Evolutionary conservation across 495 filamentous ascomycete genomes (phyloP), one percentile per base, ranked within the genome.

Genomic region (Aspergillus steynii): DNA sequence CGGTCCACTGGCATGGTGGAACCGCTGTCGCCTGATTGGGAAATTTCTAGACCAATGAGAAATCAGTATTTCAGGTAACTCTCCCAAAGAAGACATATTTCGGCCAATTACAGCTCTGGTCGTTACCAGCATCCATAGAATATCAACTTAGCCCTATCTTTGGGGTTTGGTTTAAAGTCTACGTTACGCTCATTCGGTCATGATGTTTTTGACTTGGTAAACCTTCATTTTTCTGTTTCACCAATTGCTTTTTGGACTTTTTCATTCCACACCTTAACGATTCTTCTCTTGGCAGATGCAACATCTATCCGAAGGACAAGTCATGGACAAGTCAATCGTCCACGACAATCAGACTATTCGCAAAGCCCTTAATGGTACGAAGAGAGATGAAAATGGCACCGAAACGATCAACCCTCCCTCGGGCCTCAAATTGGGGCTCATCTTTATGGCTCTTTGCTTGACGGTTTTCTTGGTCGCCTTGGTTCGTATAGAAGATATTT

Each of bases 391-490:
- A 7, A 8, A 8, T 7, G 42, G 7, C 15, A 7, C 42, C 15
- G 42, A 46, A 46, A 8, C 42, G 42, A 46, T 8, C 42, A 57
- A 65, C 49, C 83, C 83, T 66, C 82, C 82, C 4, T 67, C 71
- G 26, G 82, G 81, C 29, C 48, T 72, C 52, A 79, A 72, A 55
- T 74, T 84, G 7, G 55, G 66, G 37, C 71, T 83, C 28, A 76
- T 84, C 55, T 79, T 83, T 59, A 58, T 72, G 26, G 80, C 81
- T 15, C 76, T 84, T 29, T 83, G 78, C 65, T 64, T 83, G 6
- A 66, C 77, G 46, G 74, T 85, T 42, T 88, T 89, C 75, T 78
- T 88, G 53, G 83, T 85, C 29, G 86, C 86, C 7, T 78, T 89
- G 49, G 86, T 50, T 58, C 26, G 59, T 52, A 4, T 27, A 46